phyloP scores from a whole-genome alignment of 108 stramenopile genomes.

The Skeletonema marinoi region DNA sequence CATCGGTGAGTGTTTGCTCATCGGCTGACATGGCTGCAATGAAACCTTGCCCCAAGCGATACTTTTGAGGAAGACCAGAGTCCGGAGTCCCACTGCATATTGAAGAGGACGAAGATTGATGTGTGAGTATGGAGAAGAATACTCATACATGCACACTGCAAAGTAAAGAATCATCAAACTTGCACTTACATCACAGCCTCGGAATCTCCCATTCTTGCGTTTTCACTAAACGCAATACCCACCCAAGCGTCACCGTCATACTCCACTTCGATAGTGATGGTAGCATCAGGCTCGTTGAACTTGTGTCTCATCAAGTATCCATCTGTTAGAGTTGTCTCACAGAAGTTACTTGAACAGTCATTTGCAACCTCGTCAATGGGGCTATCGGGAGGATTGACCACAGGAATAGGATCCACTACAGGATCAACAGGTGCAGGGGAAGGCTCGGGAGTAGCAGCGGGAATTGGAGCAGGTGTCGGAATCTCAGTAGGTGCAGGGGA shows the following conservation, averaged over 20 bases:
- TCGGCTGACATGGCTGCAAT: not conserved
- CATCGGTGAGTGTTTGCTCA: not conserved
- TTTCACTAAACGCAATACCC: slow-evolving; percentile 25
- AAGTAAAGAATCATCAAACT: not conserved
- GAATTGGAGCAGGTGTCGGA: too few species aligned
- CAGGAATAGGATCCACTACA: not conserved
- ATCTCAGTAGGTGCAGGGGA: too few species aligned
- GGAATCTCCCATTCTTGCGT: not conserved
- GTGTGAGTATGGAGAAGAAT: not conserved
- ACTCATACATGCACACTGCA: not conserved
- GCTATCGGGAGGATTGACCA: not conserved
- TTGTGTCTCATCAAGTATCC: not conserved
- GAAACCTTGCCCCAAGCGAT: not conserved
- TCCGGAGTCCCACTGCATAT: not conserved
- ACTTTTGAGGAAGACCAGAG: not conserved
- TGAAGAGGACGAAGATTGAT: too few species aligned
- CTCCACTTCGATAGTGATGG: not conserved
- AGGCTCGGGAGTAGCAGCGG: too few species aligned
- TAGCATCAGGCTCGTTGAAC: not conserved
- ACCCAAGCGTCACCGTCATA: slow-evolving; percentile 34
- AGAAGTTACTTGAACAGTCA: not conserved
- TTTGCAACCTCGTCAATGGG: slow-evolving; percentile 5
- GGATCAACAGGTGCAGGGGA: too few species aligned
- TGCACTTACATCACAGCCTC: not conserved
- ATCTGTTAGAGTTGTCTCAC: not conserved